These are phyloP conservation scores for Aspergillus ochraceoroseus DNA, from an alignment of 2,329 filamentous ascomycete species.

Conservation along the genomic window DNA sequence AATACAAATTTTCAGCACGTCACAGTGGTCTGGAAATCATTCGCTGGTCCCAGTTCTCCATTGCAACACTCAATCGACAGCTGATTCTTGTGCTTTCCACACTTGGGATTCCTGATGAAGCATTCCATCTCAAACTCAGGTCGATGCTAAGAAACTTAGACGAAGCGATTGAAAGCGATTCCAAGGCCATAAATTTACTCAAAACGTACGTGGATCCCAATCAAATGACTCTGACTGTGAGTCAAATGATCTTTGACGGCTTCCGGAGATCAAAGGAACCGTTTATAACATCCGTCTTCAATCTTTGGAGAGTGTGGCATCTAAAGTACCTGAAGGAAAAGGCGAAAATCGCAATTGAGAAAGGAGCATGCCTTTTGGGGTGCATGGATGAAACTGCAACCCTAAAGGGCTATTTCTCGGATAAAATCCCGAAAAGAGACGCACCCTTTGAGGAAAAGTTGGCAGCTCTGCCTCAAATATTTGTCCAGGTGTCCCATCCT, in stretches of 20 bases:
- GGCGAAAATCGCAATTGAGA: conserved; percentile 71
- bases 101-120: conserved; percentile 63
- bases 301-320: conserved; percentile 83
- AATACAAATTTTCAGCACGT: conserved; percentile 74
- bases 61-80: conserved; percentile 81
- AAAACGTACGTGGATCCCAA: conserved; percentile 78
- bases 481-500: conserved; percentile 69
- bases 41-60: conserved; percentile 68
- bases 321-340: conserved; percentile 91
- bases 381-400: conserved; percentile 79
- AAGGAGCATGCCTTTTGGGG: conserved; percentile 83
- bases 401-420: conserved; percentile 64
- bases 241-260: conserved; percentile 69
- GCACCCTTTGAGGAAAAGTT: conserved; percentile 43
- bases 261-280: conserved; percentile 74
- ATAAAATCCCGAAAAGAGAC: conserved; percentile 35
- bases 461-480: conserved; percentile 71
- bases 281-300: conserved; percentile 72
- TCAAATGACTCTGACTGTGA: conserved; percentile 68
- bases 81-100: conserved; percentile 78
- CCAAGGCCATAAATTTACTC: conserved; percentile 62
- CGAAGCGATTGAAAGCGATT: conserved; percentile 61
- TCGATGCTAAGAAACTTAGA: conserved; percentile 65
- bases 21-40: conserved; percentile 80
- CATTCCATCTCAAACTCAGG: conserved; percentile 65